phyloP scores from a whole-genome alignment of 345 rosid genomes.

The Eucalyptus brandiana region DNA sequence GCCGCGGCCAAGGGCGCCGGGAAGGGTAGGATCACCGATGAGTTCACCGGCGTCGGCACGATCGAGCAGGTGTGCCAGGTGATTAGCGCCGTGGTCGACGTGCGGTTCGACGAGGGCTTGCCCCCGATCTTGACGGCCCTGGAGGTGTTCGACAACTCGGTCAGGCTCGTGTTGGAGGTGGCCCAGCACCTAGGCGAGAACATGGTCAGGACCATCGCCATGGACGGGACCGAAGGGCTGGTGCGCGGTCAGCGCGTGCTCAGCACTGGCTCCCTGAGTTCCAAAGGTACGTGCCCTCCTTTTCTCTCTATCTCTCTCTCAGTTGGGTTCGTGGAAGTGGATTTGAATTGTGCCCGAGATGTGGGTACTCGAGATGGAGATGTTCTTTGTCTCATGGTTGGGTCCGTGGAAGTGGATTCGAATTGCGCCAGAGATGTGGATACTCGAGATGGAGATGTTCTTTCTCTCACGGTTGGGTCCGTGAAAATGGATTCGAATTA shows the following conservation, averaged over 20 bases:
- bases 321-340: too few relatives aligned
- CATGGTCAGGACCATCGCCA: constrained; percentile 82
- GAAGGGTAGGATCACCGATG: constrained; percentile 62
- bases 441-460: too few relatives aligned
- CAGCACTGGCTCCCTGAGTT: constrained; percentile 17
- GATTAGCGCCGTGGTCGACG: constrained; percentile 93
- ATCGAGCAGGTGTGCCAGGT: constrained; percentile 90
- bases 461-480: too few relatives aligned
- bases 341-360: too few relatives aligned
- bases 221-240: constrained; percentile 88
- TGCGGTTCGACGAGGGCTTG: constrained; percentile 72
- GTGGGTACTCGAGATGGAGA: too few relatives aligned
- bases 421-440: too few relatives aligned
- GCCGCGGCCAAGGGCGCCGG: not conserved
- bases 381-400: too few relatives aligned
- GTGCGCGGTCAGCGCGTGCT: constrained; percentile 74
- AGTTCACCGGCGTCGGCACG: constrained; percentile 74
- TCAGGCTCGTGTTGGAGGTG: constrained; percentile 80
- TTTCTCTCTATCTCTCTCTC: too few relatives aligned
- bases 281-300: too few relatives aligned
- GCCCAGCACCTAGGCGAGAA: constrained; percentile 90
- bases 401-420: too few relatives aligned
- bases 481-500: too few relatives aligned
- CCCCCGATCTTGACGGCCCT: constrained; percentile 95
- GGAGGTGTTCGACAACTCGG: constrained; percentile 61